Evolutionary conservation across 73 alveolate species (phyloP).

Genomic region (Paramecium octaurelia): DNA sequence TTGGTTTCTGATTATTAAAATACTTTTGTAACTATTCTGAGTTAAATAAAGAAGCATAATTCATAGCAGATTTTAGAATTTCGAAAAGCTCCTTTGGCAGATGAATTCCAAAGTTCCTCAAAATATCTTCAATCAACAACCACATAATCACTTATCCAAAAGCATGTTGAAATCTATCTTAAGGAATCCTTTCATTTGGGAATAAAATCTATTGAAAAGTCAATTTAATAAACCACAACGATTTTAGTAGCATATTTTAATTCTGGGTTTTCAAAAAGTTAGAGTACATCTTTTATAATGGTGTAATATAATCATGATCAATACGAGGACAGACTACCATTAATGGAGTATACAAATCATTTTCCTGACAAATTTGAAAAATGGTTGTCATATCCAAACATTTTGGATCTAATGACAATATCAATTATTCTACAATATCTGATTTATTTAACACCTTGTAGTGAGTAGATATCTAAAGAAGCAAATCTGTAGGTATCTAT

Average conservation of each 20-base stretch:
- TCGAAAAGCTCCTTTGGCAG: constrained; percentile 14
- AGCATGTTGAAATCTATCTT: not conserved
- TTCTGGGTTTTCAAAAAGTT: not conserved
- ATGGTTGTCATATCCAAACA: not conserved
- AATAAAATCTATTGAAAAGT: constrained; percentile 26
- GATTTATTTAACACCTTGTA: constrained; percentile 18
- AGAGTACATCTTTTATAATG: constrained; percentile 25
- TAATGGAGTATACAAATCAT: constrained; percentile 31
- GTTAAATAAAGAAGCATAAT: not conserved
- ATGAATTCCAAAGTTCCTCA: not conserved
- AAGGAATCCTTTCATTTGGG: not conserved
- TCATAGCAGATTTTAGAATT: not conserved
- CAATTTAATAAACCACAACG: constrained; percentile 4
- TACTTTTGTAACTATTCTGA: not conserved
- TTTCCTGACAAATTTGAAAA: not conserved
- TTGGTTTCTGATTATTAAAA: not conserved
- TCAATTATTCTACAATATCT: not conserved
- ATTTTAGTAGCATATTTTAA: constrained; percentile 8
- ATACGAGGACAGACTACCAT: constrained; percentile 38
- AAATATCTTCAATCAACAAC: constrained; percentile 24
- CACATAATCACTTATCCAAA: constrained; percentile 20
- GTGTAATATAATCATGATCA: constrained; percentile 39
- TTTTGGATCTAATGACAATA: constrained; percentile 3
- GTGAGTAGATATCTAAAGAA: constrained; percentile 12
- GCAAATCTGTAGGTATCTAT: not conserved